Conservation (phyloP, 208 protist species). For the Acanthamoeba lenticulata region DNA sequence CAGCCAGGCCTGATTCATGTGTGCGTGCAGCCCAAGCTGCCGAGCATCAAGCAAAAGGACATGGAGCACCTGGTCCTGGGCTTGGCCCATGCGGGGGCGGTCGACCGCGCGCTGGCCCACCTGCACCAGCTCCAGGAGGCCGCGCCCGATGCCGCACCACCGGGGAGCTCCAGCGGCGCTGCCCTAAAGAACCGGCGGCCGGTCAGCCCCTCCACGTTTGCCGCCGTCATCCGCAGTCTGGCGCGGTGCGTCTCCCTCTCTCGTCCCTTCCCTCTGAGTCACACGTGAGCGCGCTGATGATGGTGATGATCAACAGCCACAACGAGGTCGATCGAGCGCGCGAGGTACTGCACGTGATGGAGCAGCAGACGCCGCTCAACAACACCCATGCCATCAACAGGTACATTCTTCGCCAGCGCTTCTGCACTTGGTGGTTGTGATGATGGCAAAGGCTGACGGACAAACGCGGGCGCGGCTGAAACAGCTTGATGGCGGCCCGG, state of each 20-base stretch:
- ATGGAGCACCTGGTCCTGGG: neutral
- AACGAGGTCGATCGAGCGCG: neutral
- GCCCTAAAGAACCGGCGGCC: neutral
- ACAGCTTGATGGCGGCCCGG: neutral
- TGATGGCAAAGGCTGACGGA: no score
- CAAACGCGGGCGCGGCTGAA: no score
- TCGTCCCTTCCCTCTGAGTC: neutral
- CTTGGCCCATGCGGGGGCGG: neutral
- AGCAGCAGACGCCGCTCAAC: neutral
- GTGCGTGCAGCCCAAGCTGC: neutral
- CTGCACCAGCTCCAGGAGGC: neutral
- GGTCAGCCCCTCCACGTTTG: neutral
- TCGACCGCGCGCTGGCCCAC: neutral
- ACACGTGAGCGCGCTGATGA: neutral
- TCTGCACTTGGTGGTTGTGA: no score
- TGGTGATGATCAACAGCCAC: neutral
- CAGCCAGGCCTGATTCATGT: no score
- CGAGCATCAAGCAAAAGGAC: conserved; percentile 12
- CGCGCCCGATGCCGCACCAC: neutral
- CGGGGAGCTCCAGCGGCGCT: neutral
- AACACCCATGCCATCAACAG: neutral
- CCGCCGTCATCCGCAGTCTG: neutral
- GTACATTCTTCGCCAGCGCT: neutral
- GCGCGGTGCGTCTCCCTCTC: neutral
- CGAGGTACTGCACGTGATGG: neutral